Evolutionary conservation across 23 red algal genomes (phyloP).

Genomic region (Agarophyton chilense): DNA sequence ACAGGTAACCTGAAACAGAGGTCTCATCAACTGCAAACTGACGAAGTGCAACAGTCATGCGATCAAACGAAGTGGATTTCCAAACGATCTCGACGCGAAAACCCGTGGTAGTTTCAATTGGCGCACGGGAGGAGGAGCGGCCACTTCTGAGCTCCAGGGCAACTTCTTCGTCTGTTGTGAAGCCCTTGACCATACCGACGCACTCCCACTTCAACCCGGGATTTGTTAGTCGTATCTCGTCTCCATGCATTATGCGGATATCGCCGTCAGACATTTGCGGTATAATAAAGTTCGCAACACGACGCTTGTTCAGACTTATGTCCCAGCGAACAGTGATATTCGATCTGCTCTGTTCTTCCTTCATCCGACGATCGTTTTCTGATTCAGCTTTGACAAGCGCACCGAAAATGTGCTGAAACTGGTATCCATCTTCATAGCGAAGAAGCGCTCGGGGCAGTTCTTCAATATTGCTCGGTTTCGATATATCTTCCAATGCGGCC

Average conservation of each 20-base stretch:
- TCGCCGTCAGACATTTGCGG: constrained; percentile 83
- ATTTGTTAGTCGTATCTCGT: constrained; percentile 85
- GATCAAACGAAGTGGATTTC: constrained; percentile 94
- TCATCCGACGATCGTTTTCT: constrained; percentile 89
- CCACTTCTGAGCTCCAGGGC: constrained; percentile 88
- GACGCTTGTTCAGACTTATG: constrained; percentile 83
- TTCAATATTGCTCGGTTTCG: constrained; percentile 71
- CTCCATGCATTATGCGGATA: constrained; percentile 85
- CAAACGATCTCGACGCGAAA: constrained; percentile 92
- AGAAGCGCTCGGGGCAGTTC: constrained; percentile 68
- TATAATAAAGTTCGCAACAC: constrained; percentile 88
- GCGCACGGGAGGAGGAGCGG: constrained; percentile 68
- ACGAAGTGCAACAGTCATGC: constrained; percentile 84
- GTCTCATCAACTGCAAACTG: constrained; percentile 91
- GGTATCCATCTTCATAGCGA: constrained; percentile 94
- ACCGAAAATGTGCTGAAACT: constrained; percentile 80
- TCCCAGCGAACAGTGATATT: constrained; percentile 92
- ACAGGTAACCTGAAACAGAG: constrained; percentile 95
- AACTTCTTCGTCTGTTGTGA: constrained; percentile 89
- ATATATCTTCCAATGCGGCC: constrained; percentile 85
- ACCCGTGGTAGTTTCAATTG: constrained; percentile 68
- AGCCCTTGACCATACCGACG: constrained; percentile 88
- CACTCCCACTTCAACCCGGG: constrained; percentile 78
- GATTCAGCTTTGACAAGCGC: constrained; percentile 86
- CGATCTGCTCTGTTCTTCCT: constrained; percentile 88